Evolutionary conservation across 331 rosid genomes (phyloP).

Genomic region (Pyrus hybrid): DNA sequence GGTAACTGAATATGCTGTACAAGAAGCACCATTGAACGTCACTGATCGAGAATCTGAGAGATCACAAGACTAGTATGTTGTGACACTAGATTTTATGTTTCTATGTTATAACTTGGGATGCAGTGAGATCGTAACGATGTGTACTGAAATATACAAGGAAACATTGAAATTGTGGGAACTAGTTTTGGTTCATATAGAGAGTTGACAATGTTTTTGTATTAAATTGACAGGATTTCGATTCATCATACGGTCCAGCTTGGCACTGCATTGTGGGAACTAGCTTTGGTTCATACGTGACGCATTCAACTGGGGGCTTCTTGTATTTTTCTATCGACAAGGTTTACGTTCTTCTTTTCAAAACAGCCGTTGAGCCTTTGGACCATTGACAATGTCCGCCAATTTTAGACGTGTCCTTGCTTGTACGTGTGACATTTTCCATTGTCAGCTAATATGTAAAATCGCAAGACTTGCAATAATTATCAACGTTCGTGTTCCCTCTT

Average conservation of each 20-base stretch:
- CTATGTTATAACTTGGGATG: neutral
- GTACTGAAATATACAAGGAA: neutral
- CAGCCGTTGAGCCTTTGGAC: constrained; percentile 78
- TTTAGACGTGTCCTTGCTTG: neutral
- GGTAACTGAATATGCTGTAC: no score
- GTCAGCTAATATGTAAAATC: neutral
- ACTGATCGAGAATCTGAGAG: neutral
- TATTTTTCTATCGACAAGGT: constrained; percentile 96
- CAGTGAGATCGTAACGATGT: neutral
- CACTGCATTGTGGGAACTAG: constrained; percentile 98
- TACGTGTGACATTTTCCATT: constrained; percentile 7
- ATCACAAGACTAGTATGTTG: neutral
- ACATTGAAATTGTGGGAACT: neutral
- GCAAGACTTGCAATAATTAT: neutral
- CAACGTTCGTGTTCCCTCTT: neutral
- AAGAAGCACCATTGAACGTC: no score
- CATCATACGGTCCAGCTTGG: constrained; percentile 92
- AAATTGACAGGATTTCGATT: constrained; percentile 75
- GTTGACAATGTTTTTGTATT: constrained; percentile 5
- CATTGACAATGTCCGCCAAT: constrained; percentile 28
- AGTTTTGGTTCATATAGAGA: neutral
- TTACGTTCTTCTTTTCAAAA: constrained; percentile 91
- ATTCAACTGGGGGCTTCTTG: constrained; percentile 81
- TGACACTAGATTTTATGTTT: neutral
- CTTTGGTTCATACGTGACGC: constrained; percentile 97